Evolutionary conservation across 352 stramenopile species (phyloP), one percentile per base, ranked within the genome.

Genomic region (Phytophthora fragariaefolia): DNA sequence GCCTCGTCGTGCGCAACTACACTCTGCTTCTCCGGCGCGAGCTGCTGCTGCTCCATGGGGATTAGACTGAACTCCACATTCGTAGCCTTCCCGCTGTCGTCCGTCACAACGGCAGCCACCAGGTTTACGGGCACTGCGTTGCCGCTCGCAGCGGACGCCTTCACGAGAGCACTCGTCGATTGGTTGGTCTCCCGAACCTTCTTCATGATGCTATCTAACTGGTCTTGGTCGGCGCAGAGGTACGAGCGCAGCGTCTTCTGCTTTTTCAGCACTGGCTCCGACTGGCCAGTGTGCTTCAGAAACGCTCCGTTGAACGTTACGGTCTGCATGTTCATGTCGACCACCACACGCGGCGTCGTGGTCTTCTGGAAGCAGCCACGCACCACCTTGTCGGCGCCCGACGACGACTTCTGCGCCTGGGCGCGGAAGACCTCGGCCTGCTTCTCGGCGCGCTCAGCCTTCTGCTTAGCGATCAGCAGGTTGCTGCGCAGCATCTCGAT

Each of bases 51-150:
- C 34, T 66, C 75, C 4, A 82, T 47, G 0, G 82, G 79, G 30
- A 90, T 82, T 18, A 90, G 18, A 36, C 77, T 88, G 60, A 88
- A 85, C 74, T 91, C 82, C n/a, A 91, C 70, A 59, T 86, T 82
- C 32, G 55, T 77, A 9, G 73, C 50, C 57, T 91, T 87, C 52
- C 77, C 68, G 38, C 55, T 62, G 24, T 85, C 79, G 46, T 88
- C 82, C 22, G 74, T 80, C 30, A 89, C 63, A 18, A 74, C 70
- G 3, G 82, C 83, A 13, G 79, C 82, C 43, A 91, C 78, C 8
- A 91, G 50, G 28, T 73, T 80, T 27, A 83, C 57, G 0, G 77
- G 27, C 51, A 66, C 67, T 6, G 76, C 59, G 17, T 54, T 52
- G 22, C 73, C 73, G 38, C 60, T 68, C 4, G 61, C 68, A 36